These are phyloP conservation scores for Rosa hybrid DNA, from an alignment of 331 rosid species.

Conservation along the genomic window DNA sequence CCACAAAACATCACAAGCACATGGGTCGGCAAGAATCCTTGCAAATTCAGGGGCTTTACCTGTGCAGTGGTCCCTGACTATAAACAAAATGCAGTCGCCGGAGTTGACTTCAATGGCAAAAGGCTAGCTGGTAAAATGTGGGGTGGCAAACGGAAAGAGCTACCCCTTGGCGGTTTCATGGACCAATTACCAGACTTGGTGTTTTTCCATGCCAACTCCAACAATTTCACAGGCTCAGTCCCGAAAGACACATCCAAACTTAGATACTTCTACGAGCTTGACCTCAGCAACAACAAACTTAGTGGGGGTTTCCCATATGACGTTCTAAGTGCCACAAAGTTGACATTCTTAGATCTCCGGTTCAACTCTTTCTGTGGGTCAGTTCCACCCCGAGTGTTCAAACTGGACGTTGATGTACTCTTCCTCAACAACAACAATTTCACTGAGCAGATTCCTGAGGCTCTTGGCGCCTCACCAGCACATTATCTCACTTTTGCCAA, in stretches of 20 bases:
- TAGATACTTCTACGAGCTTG: constrained; percentile 52
- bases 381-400: constrained; percentile 34
- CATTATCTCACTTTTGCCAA: constrained; percentile 54
- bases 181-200: constrained; percentile 32
- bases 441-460: constrained; percentile 23
- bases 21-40: constrained; percentile 27
- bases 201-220: constrained; percentile 66
- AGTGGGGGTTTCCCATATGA: constrained; percentile 25
- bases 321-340: not conserved
- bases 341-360: constrained; percentile 62
- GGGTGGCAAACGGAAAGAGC: too few relatives aligned
- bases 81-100: not conserved
- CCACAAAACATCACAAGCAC: not conserved
- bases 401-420: constrained; percentile 37
- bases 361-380: constrained; percentile 27
- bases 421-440: constrained; percentile 53
- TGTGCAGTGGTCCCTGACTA: constrained; percentile 25
- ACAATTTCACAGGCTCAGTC: constrained; percentile 36
- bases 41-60: not conserved
- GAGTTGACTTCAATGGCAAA: constrained; percentile 41
- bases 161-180: constrained; percentile 13
- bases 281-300: constrained; percentile 58
- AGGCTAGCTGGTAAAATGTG: too few relatives aligned
- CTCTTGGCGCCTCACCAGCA: constrained; percentile 52
- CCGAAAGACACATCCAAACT: not conserved